Evolutionary conservation across 306 rosid genomes (phyloP).

Genomic region (Fagus sylvatica): DNA sequence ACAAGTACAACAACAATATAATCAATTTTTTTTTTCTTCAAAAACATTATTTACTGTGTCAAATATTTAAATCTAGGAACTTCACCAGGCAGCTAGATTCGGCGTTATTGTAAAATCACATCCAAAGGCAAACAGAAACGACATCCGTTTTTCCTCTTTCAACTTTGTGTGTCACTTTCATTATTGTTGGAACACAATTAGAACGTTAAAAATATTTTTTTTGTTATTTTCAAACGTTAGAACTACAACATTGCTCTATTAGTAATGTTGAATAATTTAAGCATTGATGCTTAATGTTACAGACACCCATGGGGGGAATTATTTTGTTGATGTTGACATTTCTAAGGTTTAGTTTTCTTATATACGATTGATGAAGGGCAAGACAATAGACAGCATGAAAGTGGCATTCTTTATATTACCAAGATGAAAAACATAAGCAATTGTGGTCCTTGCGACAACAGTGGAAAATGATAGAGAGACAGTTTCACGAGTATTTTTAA

Average conservation of each 20-base stretch:
- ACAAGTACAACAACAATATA: neutral
- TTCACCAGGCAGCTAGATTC: neutral
- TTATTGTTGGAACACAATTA: neutral
- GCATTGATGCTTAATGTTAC: neutral
- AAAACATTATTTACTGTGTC: neutral
- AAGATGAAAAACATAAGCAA: neutral
- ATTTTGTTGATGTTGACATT: conserved; percentile 28
- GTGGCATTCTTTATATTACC: conserved; percentile 15
- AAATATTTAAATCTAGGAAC: neutral
- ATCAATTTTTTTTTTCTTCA: conserved; percentile 13
- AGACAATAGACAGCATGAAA: conserved; percentile 34
- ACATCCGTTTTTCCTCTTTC: neutral
- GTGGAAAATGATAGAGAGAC: conserved; percentile 19
- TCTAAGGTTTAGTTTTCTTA: conserved; percentile 15
- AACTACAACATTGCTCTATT: neutral
- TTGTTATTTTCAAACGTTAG: neutral
- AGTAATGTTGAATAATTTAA: neutral
- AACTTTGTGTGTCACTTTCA: conserved; percentile 1
- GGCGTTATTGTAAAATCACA: neutral
- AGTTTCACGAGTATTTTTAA: neutral
- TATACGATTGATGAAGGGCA: conserved; percentile 20
- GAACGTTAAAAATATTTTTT: neutral
- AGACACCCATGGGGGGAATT: conserved; percentile 2
- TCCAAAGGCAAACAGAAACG: neutral
- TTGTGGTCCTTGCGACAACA: conserved; percentile 25